phyloP scores from a whole-genome alignment of 805 yeast genomes.

The Debaryomyces hansenii region DNA sequence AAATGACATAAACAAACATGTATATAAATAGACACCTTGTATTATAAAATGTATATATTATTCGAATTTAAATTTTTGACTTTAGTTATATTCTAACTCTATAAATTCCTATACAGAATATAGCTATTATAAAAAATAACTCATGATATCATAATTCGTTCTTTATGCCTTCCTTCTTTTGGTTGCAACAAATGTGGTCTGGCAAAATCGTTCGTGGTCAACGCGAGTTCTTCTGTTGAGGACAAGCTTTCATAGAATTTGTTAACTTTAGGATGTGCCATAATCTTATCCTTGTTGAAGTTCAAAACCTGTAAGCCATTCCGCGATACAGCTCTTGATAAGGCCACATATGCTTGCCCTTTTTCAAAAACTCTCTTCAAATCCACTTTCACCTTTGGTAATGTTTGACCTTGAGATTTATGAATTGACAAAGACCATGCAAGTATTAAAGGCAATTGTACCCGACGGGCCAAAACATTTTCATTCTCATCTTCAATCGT shows the following conservation, averaged over 20 bases:
- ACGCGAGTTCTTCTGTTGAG: slow-evolving; percentile 27
- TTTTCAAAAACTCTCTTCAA: slow-evolving; percentile 74
- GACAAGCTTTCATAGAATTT: slow-evolving; percentile 61
- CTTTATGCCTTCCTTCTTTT: neutral
- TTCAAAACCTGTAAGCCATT: slow-evolving; percentile 80
- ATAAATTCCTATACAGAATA: no score
- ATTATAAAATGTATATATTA: neutral
- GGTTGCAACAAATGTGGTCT: neutral
- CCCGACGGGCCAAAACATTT: slow-evolving; percentile 64
- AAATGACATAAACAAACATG: neutral
- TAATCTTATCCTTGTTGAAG: slow-evolving; percentile 63
- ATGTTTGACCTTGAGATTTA: slow-evolving; percentile 94
- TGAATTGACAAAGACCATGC: slow-evolving; percentile 98
- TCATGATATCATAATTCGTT: no score
- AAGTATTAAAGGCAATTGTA: slow-evolving; percentile 82
- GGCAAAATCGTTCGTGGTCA: neutral
- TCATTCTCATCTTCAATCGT: slow-evolving; percentile 73
- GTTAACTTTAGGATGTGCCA: slow-evolving; percentile 68
- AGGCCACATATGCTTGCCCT: slow-evolving; percentile 96
- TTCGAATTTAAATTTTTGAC: neutral
- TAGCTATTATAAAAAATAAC: no score
- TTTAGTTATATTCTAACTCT: no score
- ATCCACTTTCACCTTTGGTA: slow-evolving; percentile 82
- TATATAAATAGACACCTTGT: neutral
- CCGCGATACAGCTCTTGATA: slow-evolving; percentile 84